phyloP scores from a whole-genome alignment of 768 basidiomycete genomes.

The Cystofilobasidium macerans region DNA sequence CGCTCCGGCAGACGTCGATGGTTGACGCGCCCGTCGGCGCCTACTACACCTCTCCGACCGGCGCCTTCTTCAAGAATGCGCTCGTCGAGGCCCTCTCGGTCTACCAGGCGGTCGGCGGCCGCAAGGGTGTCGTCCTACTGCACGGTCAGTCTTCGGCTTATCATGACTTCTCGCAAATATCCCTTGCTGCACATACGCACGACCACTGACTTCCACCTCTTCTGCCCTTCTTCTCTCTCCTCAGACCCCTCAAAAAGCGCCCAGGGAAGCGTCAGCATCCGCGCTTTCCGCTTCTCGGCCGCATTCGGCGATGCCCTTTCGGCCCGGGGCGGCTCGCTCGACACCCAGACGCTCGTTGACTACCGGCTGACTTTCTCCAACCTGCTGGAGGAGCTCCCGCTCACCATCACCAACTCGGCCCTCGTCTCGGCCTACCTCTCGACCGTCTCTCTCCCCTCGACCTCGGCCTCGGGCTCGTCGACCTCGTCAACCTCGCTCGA shows the following conservation, averaged over 20 bases:
- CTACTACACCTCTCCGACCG: constrained; percentile 78
- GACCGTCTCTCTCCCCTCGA: constrained; percentile 11
- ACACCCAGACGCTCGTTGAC: constrained; percentile 40
- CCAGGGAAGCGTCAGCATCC: constrained; percentile 75
- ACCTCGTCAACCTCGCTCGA: background rate
- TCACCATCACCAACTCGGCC: constrained; percentile 22
- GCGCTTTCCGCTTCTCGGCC: constrained; percentile 71
- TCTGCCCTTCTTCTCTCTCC: constrained; percentile 5
- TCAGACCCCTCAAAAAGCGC: constrained; percentile 66
- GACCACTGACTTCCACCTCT: background rate
- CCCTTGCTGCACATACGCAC: constrained; percentile 17
- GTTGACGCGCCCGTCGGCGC: constrained; percentile 89
- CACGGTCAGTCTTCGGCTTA: constrained; percentile 50
- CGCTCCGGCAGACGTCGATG: constrained; percentile 77
- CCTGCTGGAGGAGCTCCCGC: constrained; percentile 24
- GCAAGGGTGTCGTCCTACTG: constrained; percentile 73
- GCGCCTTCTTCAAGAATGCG: constrained; percentile 72
- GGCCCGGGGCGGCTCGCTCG: constrained; percentile 69
- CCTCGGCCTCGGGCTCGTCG: background rate
- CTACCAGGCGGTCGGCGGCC: constrained; percentile 72
- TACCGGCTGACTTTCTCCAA: constrained; percentile 23
- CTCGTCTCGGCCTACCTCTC: constrained; percentile 24
- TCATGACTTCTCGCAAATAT: background rate
- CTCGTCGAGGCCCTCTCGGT: constrained; percentile 72
- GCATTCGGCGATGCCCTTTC: constrained; percentile 70